Evolutionary conservation across 768 basidiomycete species (phyloP), one percentile per base, ranked within the genome.

Genomic region (Tylopilus plumbeoviolaceoides): DNA sequence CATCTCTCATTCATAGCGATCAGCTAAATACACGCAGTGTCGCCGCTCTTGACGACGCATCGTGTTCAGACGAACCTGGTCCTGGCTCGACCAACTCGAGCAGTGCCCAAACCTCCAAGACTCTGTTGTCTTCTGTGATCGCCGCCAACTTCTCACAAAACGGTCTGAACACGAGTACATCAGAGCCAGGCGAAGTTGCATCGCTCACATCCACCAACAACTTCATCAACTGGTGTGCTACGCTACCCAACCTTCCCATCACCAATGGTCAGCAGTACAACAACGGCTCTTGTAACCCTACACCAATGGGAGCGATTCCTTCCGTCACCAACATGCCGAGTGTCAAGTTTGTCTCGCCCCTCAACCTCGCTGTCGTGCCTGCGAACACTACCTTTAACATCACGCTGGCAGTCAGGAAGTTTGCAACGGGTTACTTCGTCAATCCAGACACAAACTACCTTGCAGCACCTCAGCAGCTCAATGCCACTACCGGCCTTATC

Each of bases 161-260:
- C 54, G 87, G 86, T 20, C 67, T 73, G 54, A 57, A 61, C 15
- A 48, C 38, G 21, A 60, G 54, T 25, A 57, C 64, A 20, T 56
- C 71, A 1, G 58, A 60, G 1, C 55, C 74, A 48, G 82, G 80
- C 27, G 76, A 84, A 66, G 75, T 76, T 21, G 71, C 81, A 14
- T 84, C 83, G 7, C 68, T 81, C 7, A 83, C 79, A 0, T 84
- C 84, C n/a, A 67, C 66, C 43, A 84, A 89, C 72, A 89, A 89
- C 74, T 89, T 84, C 66, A 85, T 86, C 70, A 85, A 85, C 71
- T 84, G 73, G 65, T 86, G 85, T 59, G 66, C 72, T 7, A 78
- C 76, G 15, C 61, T 74, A 4, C 63, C 75, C 4, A 59, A 74
- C 47, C 65, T 77, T 45, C 78, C 84, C 4, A 72, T 85, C 53